A percentile compares a stretch with the other conserved stretches of the same genome.
phyloP scores from a whole-genome alignment of 768 basidiomycete genomes.

The Dacryopinax spathularia region DNA sequence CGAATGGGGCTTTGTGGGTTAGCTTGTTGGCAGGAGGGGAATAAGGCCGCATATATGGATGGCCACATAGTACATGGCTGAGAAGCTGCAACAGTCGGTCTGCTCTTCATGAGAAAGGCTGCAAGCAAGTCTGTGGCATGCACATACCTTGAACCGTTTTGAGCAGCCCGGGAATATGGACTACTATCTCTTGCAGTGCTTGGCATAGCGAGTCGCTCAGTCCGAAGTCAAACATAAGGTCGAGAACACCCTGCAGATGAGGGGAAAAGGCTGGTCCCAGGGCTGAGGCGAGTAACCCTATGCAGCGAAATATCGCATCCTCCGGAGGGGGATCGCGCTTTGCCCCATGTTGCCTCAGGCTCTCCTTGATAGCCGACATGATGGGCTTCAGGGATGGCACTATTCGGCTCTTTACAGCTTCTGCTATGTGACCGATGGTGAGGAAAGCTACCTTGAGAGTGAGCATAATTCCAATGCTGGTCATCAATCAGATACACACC shows the following conservation, averaged over 20 bases:
- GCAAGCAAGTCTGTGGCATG: not conserved
- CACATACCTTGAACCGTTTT: slow-evolving; percentile 75
- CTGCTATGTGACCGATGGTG: slow-evolving; percentile 89
- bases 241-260: slow-evolving; percentile 87
- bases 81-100: slow-evolving; percentile 82
- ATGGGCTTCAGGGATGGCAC: slow-evolving; percentile 87
- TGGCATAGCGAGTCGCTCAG: slow-evolving; percentile 76
- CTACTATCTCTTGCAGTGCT: slow-evolving; percentile 71
- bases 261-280: slow-evolving; percentile 94
- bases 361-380: slow-evolving; percentile 75
- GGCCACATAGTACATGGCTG: slow-evolving; percentile 65
- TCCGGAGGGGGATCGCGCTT: slow-evolving; percentile 84
- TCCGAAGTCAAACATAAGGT: slow-evolving; percentile 90
- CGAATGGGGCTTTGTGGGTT: not conserved
- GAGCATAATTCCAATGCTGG: not conserved
- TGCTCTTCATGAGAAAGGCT: slow-evolving; percentile 19
- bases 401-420: slow-evolving; percentile 85
- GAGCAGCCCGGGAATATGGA: slow-evolving; percentile 76
- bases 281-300: slow-evolving; percentile 87
- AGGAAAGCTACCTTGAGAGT: slow-evolving; percentile 65
- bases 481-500: slow-evolving; percentile 34
- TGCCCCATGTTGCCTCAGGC: slow-evolving; percentile 77
- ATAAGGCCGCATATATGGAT: slow-evolving; percentile 41
- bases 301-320: slow-evolving; percentile 92
- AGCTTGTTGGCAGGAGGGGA: not conserved